These are phyloP conservation scores for Pseudomicrostroma phylloplanum DNA, from an alignment of 1,284 basidiomycete species.

Conservation along the genomic window DNA sequence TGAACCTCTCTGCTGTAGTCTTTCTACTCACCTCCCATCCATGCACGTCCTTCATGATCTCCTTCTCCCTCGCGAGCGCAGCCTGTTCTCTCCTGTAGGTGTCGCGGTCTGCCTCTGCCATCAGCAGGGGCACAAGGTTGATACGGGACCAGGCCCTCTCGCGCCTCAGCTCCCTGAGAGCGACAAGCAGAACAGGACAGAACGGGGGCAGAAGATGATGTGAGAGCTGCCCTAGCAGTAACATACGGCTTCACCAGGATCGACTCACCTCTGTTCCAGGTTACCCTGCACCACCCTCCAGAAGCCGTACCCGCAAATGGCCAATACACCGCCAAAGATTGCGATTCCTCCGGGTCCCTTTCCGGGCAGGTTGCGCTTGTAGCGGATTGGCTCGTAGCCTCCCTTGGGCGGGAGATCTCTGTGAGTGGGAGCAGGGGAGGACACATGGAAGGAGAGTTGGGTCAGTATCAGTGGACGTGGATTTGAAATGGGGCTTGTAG, in stretches of 20 bases:
- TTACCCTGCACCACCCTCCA: constrained; percentile 85
- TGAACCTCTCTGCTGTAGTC: constrained; percentile 13
- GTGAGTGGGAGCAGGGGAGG: constrained; percentile 13
- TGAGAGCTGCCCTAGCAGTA: neutral
- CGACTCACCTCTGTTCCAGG: constrained; percentile 76
- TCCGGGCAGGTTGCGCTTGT: constrained; percentile 91
- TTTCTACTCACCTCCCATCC: constrained; percentile 60
- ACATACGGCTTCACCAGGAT: constrained; percentile 16
- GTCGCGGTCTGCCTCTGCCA: constrained; percentile 90
- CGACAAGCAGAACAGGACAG: constrained; percentile 8
- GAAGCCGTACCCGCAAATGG: constrained; percentile 84
- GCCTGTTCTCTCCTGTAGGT: constrained; percentile 75
- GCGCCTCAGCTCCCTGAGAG: constrained; percentile 75
- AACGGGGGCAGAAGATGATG: constrained; percentile 11
- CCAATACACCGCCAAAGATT: constrained; percentile 76
- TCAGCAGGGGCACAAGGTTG: constrained; percentile 75
- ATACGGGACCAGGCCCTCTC: constrained; percentile 95
- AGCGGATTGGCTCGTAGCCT: constrained; percentile 86
- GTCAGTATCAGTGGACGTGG: neutral
- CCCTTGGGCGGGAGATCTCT: constrained; percentile 94
- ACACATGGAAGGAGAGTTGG: neutral
- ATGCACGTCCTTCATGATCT: constrained; percentile 90
- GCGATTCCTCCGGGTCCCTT: constrained; percentile 81
- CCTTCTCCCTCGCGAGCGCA: constrained; percentile 71
- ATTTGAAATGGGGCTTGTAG: no score